A percentile compares a stretch with the other conserved stretches of the same genome.
phyloP scores from a whole-genome alignment of 2,329 filamentous ascomycete genomes.

The Cytospora mali region DNA sequence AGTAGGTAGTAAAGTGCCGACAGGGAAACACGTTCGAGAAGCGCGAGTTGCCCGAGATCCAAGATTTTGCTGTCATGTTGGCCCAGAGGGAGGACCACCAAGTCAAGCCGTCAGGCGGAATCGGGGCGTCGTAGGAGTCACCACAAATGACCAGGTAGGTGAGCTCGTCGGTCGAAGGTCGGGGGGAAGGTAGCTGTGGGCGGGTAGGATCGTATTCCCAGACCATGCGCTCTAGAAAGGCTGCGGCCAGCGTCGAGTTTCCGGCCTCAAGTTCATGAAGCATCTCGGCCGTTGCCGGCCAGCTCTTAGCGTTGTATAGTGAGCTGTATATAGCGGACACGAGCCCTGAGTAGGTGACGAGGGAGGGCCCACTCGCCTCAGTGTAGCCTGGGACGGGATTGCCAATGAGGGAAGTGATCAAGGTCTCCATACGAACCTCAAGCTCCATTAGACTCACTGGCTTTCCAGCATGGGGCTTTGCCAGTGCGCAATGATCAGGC shows the following conservation, averaged over 20 bases:
- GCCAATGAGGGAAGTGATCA: slow-evolving; percentile 43
- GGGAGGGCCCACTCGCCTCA: slow-evolving; percentile 42
- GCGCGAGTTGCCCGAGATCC: slow-evolving; percentile 51
- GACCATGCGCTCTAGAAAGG: slow-evolving; percentile 40
- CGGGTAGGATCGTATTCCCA: slow-evolving; percentile 48
- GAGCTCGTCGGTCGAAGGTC: slow-evolving; percentile 44
- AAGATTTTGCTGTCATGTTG: slow-evolving; percentile 49
- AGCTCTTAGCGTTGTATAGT: slow-evolving; percentile 48
- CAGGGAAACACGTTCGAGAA: slow-evolving; percentile 50
- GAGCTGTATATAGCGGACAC: slow-evolving; percentile 44
- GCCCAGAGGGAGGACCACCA: slow-evolving; percentile 52
- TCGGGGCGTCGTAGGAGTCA: slow-evolving; percentile 48
- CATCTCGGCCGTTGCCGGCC: slow-evolving; percentile 46
- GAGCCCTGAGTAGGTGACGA: slow-evolving; percentile 50
- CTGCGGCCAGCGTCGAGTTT: slow-evolving; percentile 46
- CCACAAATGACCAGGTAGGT: slow-evolving; percentile 47
- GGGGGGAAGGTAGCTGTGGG: slow-evolving; percentile 35
- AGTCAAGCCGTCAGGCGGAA: slow-evolving; percentile 41
- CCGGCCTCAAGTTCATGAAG: slow-evolving; percentile 48
- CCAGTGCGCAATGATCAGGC: slow-evolving; percentile 48
- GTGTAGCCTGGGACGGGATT: slow-evolving; percentile 45
- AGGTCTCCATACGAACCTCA: slow-evolving; percentile 42
- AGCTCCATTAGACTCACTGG: slow-evolving; percentile 42
- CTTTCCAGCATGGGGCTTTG: slow-evolving; percentile 36
- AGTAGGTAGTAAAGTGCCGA: slow-evolving; percentile 48